Evolutionary conservation across 768 basidiomycete species (phyloP).

Genomic region (Suillus subalutaceus): DNA sequence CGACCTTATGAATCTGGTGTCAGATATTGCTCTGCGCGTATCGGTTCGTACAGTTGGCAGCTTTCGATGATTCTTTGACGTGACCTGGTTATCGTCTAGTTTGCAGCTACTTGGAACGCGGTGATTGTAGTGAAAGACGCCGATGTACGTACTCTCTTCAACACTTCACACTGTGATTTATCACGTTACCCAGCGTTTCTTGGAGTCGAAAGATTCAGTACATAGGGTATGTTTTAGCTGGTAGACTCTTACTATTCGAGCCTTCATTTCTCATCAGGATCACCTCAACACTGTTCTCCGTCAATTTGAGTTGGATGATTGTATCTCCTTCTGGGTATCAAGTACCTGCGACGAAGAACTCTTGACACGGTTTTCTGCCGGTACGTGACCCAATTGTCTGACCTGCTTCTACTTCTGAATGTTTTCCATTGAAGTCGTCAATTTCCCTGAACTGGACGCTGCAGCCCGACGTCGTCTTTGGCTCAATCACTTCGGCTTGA

Average conservation of each 20-base stretch:
- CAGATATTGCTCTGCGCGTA: neutral
- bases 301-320: slow-evolving; percentile 4
- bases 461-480: slow-evolving; percentile 3
- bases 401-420: neutral
- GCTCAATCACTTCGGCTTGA: neutral
- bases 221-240: neutral
- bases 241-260: neutral
- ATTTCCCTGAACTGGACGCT: neutral
- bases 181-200: neutral
- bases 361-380: neutral
- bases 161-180: no score
- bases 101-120: slow-evolving; percentile 3
- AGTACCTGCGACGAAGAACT: neutral
- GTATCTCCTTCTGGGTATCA: slow-evolving; percentile 6
- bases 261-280: neutral
- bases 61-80: neutral
- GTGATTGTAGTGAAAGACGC: neutral
- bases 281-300: neutral
- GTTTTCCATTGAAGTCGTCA: neutral
- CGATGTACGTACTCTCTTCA: neutral
- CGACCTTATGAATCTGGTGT: neutral
- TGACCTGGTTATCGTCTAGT: neutral
- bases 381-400: neutral
- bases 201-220: neutral
- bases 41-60: neutral